Evolutionary conservation across 1,139 yeast genomes (phyloP).

Genomic region (Blastobotrys buckinghamii): DNA sequence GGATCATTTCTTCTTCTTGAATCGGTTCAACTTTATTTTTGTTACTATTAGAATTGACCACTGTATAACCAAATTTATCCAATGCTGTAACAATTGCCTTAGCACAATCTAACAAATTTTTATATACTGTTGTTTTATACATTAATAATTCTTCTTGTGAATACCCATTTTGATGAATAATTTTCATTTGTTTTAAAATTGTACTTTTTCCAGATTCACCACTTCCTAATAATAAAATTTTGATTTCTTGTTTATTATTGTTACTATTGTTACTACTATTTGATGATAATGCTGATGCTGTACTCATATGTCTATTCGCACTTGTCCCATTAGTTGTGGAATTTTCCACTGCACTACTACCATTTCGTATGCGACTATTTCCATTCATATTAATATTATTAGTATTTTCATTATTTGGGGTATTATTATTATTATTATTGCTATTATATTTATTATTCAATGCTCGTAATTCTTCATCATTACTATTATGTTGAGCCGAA

Average conservation of each 20-base stretch:
- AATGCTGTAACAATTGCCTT: slow-evolving; percentile 55
- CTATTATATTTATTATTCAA: neutral
- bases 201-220: slow-evolving; percentile 78
- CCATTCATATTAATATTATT: neutral
- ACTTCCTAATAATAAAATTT: slow-evolving; percentile 61
- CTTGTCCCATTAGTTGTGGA: neutral
- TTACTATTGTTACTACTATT: neutral
- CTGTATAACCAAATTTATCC: slow-evolving; percentile 23
- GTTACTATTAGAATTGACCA: no score
- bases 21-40: neutral
- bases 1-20: neutral
- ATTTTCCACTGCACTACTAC: neutral
- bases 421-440: neutral
- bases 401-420: neutral
- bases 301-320: neutral
- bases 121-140: slow-evolving; percentile 62
- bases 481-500: neutral
- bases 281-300: slow-evolving; percentile 5
- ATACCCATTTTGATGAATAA: slow-evolving; percentile 66
- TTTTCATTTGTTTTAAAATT: slow-evolving; percentile 69
- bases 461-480: slow-evolving; percentile 1
- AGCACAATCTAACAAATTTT: slow-evolving; percentile 59
- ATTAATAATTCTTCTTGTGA: slow-evolving; percentile 54
- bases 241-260: slow-evolving; percentile 37
- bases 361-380: neutral